These are phyloP conservation scores for Cordyceps pruinosa DNA, from an alignment of 2,329 filamentous ascomycete genomes.

Conservation along the genomic window DNA sequence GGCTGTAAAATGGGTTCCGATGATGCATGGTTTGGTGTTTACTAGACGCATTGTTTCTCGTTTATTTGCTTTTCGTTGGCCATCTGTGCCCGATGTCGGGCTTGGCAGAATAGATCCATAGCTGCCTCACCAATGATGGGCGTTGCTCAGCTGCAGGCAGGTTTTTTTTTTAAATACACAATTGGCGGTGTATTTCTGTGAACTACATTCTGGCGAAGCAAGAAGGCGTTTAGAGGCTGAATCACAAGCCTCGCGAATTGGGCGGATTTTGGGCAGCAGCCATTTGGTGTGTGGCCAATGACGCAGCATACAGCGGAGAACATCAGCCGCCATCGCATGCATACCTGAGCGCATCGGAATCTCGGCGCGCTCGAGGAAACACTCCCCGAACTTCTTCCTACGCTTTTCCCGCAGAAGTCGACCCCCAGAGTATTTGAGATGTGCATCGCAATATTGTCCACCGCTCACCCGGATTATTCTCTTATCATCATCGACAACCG, in stretches of 20 bases:
- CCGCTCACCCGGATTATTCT: slow-evolving; percentile 66
- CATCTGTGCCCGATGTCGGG: background rate
- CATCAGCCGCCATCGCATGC: slow-evolving; percentile 1
- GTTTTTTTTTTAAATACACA: background rate
- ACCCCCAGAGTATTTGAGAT: slow-evolving; percentile 41
- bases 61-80: background rate
- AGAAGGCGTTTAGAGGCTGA: background rate
- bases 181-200: background rate
- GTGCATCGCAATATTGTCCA: slow-evolving; percentile 74
- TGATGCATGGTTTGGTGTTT: background rate
- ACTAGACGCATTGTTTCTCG: background rate
- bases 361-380: background rate
- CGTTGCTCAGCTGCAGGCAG: background rate
- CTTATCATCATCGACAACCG: slow-evolving; percentile 72
- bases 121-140: background rate
- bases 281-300: slow-evolving; percentile 1
- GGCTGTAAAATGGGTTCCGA: background rate
- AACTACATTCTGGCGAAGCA: too few relatives aligned
- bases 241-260: slow-evolving; percentile 1
- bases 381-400: background rate
- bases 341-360: background rate
- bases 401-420: background rate
- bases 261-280: slow-evolving; percentile 6
- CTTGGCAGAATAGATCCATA: background rate
- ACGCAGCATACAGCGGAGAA: slow-evolving; percentile 2